Evolutionary conservation across 768 basidiomycete species (phyloP).

Genomic region (Collybia sp.): DNA sequence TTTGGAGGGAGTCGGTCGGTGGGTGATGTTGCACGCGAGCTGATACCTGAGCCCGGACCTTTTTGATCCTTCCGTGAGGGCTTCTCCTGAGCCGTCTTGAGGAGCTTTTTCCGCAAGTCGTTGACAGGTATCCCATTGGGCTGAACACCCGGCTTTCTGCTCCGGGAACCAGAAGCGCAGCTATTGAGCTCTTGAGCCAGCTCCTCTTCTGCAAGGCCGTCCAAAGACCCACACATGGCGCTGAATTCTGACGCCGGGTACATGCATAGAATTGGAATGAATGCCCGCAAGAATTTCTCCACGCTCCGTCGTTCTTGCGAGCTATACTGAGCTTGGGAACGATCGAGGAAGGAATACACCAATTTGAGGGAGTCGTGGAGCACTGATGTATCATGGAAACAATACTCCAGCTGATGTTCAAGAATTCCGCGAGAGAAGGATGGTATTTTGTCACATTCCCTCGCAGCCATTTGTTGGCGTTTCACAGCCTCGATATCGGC

Average conservation of each 20-base stretch:
- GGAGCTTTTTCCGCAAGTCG: constrained; percentile 77
- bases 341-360: constrained; percentile 88
- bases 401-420: constrained; percentile 74
- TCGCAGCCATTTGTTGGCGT: constrained; percentile 46
- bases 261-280: constrained; percentile 81
- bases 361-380: constrained; percentile 88
- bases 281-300: constrained; percentile 79
- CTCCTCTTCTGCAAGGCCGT: constrained; percentile 41
- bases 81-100: constrained; percentile 69
- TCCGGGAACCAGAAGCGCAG: constrained; percentile 27
- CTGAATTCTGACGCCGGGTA: constrained; percentile 64
- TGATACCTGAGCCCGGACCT: constrained; percentile 24
- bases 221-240: constrained; percentile 52
- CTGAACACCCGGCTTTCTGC: constrained; percentile 42
- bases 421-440: constrained; percentile 41
- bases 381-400: constrained; percentile 72
- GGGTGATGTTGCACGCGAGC: constrained; percentile 39
- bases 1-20: constrained; percentile 28
- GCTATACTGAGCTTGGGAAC: constrained; percentile 72
- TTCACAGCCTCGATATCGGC: constrained; percentile 71
- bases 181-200: constrained; percentile 23
- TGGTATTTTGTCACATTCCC: constrained; percentile 28
- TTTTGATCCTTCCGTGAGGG: constrained; percentile 22
- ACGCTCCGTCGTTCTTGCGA: constrained; percentile 74
- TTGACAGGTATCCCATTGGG: constrained; percentile 49